phyloP scores from a whole-genome alignment of 202 grass and related monocot genomes.

The Hordeum pubiflorum region DNA sequence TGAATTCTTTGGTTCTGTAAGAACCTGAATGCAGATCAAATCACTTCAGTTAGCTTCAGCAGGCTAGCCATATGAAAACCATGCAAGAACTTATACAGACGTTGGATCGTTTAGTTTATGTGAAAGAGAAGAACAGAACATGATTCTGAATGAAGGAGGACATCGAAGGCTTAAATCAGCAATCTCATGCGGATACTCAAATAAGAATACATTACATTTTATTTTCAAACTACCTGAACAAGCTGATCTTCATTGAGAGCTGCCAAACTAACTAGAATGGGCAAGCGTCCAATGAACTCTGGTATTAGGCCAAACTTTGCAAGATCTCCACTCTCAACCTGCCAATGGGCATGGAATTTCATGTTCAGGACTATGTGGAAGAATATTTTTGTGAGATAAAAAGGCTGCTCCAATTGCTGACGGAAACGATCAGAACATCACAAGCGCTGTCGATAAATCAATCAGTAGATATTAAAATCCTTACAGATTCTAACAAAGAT shows the following conservation, averaged over 20 bases:
- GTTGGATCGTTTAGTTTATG: not conserved
- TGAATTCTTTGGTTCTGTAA: conserved; percentile 90
- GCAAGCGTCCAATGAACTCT: conserved; percentile 91
- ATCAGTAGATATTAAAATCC: conserved; percentile 23
- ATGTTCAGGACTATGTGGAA: conserved; percentile 16
- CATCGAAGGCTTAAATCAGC: not conserved
- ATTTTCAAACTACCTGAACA: conserved; percentile 61
- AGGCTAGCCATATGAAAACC: not conserved
- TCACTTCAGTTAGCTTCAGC: conserved; percentile 11
- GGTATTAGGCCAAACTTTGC: conserved; percentile 83
- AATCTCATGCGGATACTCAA: not conserved
- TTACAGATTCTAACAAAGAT: conserved; percentile 95
- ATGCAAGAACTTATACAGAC: not conserved
- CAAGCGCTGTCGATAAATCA: not conserved
- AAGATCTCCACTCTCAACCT: conserved; percentile 94
- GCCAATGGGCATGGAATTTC: conserved; percentile 25
- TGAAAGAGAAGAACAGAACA: not conserved
- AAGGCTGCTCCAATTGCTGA: not conserved
- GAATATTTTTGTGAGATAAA: not conserved
- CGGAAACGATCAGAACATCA: not conserved
- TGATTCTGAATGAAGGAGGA: not conserved
- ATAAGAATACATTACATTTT: not conserved
- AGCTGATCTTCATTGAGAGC: conserved; percentile 89
- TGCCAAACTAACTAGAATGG: conserved; percentile 79
- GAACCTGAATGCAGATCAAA: conserved; percentile 58